Base-by-base conservation (phyloP, 2,329 filamentous ascomycete species). In the Talaromyces atroroseus region DNA sequence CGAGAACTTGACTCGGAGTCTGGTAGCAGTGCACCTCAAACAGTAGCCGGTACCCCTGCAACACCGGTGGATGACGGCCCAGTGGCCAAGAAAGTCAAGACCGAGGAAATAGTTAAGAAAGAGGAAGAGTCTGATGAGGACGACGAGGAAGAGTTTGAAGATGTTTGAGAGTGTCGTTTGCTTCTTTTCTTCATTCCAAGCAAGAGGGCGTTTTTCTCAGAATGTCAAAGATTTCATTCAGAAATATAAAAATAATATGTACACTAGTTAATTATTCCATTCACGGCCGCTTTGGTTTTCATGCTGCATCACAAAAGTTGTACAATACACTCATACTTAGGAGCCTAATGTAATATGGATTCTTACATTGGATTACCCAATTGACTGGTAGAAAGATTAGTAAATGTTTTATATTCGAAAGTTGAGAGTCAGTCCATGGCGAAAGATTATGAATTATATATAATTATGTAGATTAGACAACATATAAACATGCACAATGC, bases 91-190 rank as follows among this genome's bases (percentile, higher is more conserved):
- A 77, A 71, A 58, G 63, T 76, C 51, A 78, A 76, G 58, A 62
- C 71, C n/a, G 69, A 76, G 52, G 59, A 60, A 1, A 63, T 48
- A 63, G 14, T 60, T 68, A n/a, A 72, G 38, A 68, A 70, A 49
- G 68, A 74, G 60, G 66, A 71, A 51, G 59, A 62, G 59, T 73
- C 71, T 2, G 73, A 75, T 49, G 74, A 76, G 45, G 74, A 76
- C 38, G 74, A 76, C 32, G 73, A 75, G 3, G 72, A 72, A 46
- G 73, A 76, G 52, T 76, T 76, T 58, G 74, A 76, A 55, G 73
- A 76, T 59, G 73, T 75, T n/a, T 73, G 24, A 40, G 8, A 29
- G 3, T 8, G 26, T 29, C 26, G 2, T 40, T 10, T 23, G n/a
- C 7, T 44, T 44, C 23, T 36, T 2, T 36, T 36, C 12, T 36